phyloP scores from a whole-genome alignment of 257 asterid species.

The Datura wrightii region DNA sequence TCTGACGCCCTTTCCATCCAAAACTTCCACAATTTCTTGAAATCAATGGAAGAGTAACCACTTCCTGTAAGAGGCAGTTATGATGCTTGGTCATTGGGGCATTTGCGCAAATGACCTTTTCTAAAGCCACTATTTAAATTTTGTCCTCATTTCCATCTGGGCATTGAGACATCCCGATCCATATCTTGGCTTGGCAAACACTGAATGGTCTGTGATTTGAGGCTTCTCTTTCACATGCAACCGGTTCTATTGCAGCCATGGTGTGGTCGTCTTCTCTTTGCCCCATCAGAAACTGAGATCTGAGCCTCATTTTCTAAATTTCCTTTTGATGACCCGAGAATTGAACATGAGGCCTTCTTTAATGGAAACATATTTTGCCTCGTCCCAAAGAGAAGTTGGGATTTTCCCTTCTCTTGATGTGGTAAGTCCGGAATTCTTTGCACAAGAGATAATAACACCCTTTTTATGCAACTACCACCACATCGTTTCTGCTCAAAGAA shows the following conservation, averaged over 20 bases:
- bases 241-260: slow-evolving; percentile 31
- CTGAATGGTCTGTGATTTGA: background rate
- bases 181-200: background rate
- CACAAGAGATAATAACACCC: background rate
- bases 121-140: no score
- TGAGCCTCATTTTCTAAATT: slow-evolving; percentile 10
- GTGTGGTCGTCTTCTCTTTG: slow-evolving; percentile 20
- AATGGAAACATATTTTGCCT: background rate
- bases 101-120: background rate
- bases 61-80: background rate
- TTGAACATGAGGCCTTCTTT: background rate
- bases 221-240: no score
- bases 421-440: background rate
- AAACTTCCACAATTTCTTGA: no score
- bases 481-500: background rate
- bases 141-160: background rate
- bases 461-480: slow-evolving; percentile 44
- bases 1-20: no score
- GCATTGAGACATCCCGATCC: background rate
- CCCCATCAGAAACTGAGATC: slow-evolving; percentile 13
- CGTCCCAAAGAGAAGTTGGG: background rate
- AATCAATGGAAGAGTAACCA: no score
- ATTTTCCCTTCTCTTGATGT: background rate
- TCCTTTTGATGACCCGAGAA: background rate
- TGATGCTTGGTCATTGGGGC: background rate